A percentile compares a stretch with the other conserved stretches of the same genome.
phyloP scores from a whole-genome alignment of 495 filamentous ascomycete species.

The Aspergillus diversus region DNA sequence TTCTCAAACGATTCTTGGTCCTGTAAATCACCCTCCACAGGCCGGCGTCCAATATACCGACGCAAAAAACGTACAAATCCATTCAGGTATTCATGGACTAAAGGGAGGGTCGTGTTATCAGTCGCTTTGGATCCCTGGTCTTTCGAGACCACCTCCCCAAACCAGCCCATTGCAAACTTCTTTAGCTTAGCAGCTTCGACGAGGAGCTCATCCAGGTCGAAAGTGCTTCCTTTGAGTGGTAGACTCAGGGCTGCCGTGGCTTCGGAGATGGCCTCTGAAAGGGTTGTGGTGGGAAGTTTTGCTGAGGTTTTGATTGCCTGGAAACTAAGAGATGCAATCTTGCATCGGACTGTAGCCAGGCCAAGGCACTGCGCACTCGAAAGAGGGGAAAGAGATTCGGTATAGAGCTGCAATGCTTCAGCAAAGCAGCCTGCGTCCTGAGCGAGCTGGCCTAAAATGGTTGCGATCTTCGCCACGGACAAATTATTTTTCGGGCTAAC shows the following conservation, averaged over 20 bases:
- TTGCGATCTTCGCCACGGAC: constrained; percentile 39
- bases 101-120: constrained; percentile 26
- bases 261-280: constrained; percentile 35
- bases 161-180: constrained; percentile 59
- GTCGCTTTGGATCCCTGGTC: constrained; percentile 20
- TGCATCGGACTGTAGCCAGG: constrained; percentile 45
- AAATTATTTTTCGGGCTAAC: constrained; percentile 29
- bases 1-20: constrained; percentile 37
- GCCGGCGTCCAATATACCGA: constrained; percentile 48
- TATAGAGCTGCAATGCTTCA: constrained; percentile 47
- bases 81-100: constrained; percentile 43
- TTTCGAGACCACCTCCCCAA: constrained; percentile 47
- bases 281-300: constrained; percentile 22
- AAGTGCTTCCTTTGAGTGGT: constrained; percentile 63
- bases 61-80: constrained; percentile 48
- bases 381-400: constrained; percentile 37
- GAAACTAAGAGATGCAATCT: constrained; percentile 47
- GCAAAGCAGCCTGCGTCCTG: constrained; percentile 49
- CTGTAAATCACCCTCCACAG: constrained; percentile 34
- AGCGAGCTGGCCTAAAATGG: constrained; percentile 47
- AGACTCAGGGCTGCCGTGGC: constrained; percentile 55
- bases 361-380: constrained; percentile 40
- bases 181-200: constrained; percentile 64
- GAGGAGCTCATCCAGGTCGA: constrained; percentile 72
- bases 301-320: constrained; percentile 36